Base-by-base conservation (phyloP, 140 eudicot species). In the Anethum foeniculum region DNA sequence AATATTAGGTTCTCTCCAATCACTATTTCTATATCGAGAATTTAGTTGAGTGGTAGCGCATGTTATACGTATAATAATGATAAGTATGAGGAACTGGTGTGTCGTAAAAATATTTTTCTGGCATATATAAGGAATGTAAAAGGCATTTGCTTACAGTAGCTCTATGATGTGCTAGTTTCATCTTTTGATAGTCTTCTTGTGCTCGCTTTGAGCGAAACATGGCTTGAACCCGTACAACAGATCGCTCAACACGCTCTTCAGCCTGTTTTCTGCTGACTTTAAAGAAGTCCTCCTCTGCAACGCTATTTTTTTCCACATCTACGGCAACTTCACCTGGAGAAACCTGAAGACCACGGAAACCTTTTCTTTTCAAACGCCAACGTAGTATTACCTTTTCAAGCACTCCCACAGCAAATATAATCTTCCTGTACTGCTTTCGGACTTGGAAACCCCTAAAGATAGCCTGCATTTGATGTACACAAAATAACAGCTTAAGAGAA, bases 171-270 rank as follows among this genome's bases (percentile, higher is more conserved):
- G 88, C 94, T 78, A 86, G 69, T 80, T 95, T 95, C 97, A 95
- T 92, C 89, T 88, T 90, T n/a, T 87, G 82, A 81, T 95, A 95
- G 69, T 90, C 97, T 89, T 90, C 88, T 85, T 92, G 99, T 41
- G 99, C 99, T 77, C 77, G 86, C 82, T 81, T 90, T 44, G 99
- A 95, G 21, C 97, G 93, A 76, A 95, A 95, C 99, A 95, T 90
- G 69, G 99, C 92, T 81, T 95, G 99, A 75, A 95, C 99, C 68
- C 90, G 88, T 39, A 92, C 90, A 71, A 95, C 93, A 36, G 99
- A 91, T 87, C 97, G 91, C 85, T 95, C 99, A 11, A 95, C 91
- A 44, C 99, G 97, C 84, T 87, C 97, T 80, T 92, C 99, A 25
- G 99, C 99, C 85, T 89, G 97, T 77, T 87, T 87, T 83, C 97